Evolutionary conservation across 2,329 filamentous ascomycete genomes (phyloP), one percentile per base, ranked within the genome.

Genomic region (Leptosphaerulina australis): DNA sequence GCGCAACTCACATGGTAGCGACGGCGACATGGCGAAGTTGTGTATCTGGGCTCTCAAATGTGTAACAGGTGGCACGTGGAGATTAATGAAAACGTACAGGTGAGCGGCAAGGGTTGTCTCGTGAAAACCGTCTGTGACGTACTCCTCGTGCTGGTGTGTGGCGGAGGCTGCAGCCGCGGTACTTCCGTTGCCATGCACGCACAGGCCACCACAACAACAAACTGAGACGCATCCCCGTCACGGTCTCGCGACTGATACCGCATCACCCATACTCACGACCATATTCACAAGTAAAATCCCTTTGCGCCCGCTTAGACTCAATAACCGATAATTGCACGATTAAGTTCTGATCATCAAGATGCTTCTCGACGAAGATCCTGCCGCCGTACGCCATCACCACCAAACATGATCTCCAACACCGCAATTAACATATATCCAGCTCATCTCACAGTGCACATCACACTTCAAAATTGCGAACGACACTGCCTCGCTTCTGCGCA

Each of bases 381-480:
- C 89, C 34, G 88, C 87, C 34, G 91, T 95, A 84, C 54, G 83
- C 70, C 37, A 36, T 24, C 49, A 26, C 39, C 24, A 2, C 29
- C 9, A 31, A 21, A 20, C 44, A 35, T 45, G 18, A 47, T 30
- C 24, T 53, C 37, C 40, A 24, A 26, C 26, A 51, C 62, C 7
- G 3, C 12, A 14, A 18, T 62, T 46, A 66, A 59, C 34, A 43
- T 37, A 36, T 29, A 29, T 29, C 17, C 74, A 94, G 89, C 88
- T 97, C 69, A 96, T 99, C 77, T 83, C 87, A 70, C 88, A 95
- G 77, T 96, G 92, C 31, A 88, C 95, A 67, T 83, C 86, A 65
- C 96, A 97, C 81, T 99, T 99, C 85, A 94, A 96, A 78, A 96
- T 93, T 67, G 81, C 84, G 15, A 90, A 90, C 9, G 94, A 99